phyloP scores from a whole-genome alignment of 2,329 filamentous ascomycete species.

The Botrytis squamosa region DNA sequence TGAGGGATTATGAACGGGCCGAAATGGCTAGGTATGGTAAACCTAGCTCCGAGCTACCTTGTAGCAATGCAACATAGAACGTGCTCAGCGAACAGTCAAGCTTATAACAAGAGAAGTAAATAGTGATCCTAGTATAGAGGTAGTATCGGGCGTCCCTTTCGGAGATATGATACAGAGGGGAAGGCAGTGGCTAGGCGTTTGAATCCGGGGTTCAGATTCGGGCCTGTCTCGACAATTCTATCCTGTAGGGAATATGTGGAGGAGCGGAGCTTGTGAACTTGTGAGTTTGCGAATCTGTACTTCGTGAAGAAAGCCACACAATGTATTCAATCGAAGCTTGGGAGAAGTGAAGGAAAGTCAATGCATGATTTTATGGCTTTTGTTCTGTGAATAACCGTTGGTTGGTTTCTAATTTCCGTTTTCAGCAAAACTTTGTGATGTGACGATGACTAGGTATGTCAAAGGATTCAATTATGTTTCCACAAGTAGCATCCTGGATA shows the following conservation, averaged over 20 bases:
- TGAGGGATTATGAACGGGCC: not conserved
- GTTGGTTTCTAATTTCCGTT: not conserved
- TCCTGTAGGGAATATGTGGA: not conserved
- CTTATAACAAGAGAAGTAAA: not conserved
- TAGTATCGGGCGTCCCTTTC: not conserved
- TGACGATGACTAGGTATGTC: not conserved
- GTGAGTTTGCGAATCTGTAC: not conserved
- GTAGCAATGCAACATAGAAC: not conserved
- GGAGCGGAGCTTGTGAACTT: not conserved
- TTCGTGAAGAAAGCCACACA: not conserved
- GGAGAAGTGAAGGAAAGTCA: not conserved
- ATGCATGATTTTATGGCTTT: not conserved
- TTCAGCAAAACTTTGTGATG: not conserved
- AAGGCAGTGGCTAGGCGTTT: not conserved
- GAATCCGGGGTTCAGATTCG: not conserved
- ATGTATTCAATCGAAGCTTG: not conserved
- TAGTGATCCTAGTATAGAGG: not conserved
- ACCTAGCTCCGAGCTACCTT: conserved; percentile 1
- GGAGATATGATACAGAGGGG: not conserved
- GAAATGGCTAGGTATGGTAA: not conserved
- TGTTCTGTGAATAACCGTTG: not conserved
- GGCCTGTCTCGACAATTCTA: not conserved
- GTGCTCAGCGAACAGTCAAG: not conserved
- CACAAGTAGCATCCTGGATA: not conserved
- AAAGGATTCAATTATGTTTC: not conserved